Evolutionary conservation across 352 stramenopile species (phyloP), one percentile per base, ranked within the genome.

Genomic region (Achlya hypogyna): DNA sequence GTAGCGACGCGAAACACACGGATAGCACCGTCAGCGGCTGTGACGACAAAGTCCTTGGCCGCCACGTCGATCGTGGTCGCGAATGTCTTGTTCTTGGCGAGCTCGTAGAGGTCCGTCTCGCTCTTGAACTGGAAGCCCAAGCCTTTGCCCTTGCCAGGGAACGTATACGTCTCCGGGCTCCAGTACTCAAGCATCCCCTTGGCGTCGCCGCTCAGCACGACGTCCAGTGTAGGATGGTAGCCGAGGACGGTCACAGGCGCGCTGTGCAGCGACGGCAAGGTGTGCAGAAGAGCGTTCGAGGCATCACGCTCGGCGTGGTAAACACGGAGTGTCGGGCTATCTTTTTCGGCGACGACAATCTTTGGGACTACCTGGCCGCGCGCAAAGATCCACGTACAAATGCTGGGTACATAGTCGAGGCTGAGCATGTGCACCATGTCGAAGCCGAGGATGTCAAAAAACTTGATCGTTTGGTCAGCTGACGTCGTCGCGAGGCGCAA

Each of bases 401-500:
- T 75, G 35, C 74, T 77, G 6, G 92, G 92, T 1, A 72, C 71
- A 71, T 73, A 96, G 10, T 73, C 71, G 16, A 97, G 73, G 20
- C 75, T 78, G 18, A 99, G 78, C 92, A 99, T 99, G 60, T 97
- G 94, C 40, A 95, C 95, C 73, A 99, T 98, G 81, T 99, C 97
- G 78, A 99, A 99, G 14, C 86, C 89, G 14, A 91, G 71, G 25
- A 99, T 93, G 73, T 99, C 97, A 79, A 99, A 99, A 62, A 99
- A 96, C 83, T 99, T 99, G 58, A 99, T 87, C 20, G 86, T 88
- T 38, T 90, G 82, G 75, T 99, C 97, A 2, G 72, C 79, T 8
- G 83, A 86, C 3, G 87, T 93, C 43, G 84, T 97, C 59, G 78
- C 91, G 4, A 98, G 75, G 2, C 85, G 82, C 49, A 92, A 71